Conservation (phyloP, 2,329 filamentous ascomycete species). For the Trichoderma atroviride region DNA sequence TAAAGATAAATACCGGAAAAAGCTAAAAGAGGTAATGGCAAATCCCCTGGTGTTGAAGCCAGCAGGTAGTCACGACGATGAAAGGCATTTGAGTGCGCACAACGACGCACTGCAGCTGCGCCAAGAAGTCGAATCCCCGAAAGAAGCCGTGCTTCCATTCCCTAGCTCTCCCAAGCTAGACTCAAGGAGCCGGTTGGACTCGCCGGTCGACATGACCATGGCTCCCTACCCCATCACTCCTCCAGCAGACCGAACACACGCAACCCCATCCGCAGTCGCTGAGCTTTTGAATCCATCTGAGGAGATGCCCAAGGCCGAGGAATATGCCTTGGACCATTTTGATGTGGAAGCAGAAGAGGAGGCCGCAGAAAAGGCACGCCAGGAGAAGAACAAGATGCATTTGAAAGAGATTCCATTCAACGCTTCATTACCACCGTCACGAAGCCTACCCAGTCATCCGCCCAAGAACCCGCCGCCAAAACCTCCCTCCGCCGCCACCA, state of each 20-base stretch:
- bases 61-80: conserved; percentile 30
- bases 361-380: conserved; percentile 49
- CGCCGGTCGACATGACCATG: conserved; percentile 61
- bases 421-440: conserved; percentile 57
- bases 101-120: conserved; percentile 30
- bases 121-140: conserved; percentile 32
- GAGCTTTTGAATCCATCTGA: conserved; percentile 58
- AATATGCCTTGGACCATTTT: conserved; percentile 60
- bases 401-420: conserved; percentile 55
- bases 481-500: conserved; percentile 43
- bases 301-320: conserved; percentile 62
- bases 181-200: conserved; percentile 55
- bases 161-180: conserved; percentile 55
- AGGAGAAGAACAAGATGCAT: conserved; percentile 47
- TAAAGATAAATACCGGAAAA: conserved; percentile 90
- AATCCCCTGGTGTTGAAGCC: conserved; percentile 40
- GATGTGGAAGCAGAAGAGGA: conserved; percentile 58
- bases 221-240: conserved; percentile 68
- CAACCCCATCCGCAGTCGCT: conserved; percentile 48
- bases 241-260: conserved; percentile 54
- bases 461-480: conserved; percentile 57
- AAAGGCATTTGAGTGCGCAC: conserved; percentile 22
- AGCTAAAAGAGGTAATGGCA: conserved; percentile 74
- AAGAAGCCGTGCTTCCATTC: conserved; percentile 21
- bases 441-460: conserved; percentile 55